Evolutionary conservation across 2,329 filamentous ascomycete species (phyloP), one percentile per base, ranked within the genome.

Genomic region (Fusarium proliferatum): DNA sequence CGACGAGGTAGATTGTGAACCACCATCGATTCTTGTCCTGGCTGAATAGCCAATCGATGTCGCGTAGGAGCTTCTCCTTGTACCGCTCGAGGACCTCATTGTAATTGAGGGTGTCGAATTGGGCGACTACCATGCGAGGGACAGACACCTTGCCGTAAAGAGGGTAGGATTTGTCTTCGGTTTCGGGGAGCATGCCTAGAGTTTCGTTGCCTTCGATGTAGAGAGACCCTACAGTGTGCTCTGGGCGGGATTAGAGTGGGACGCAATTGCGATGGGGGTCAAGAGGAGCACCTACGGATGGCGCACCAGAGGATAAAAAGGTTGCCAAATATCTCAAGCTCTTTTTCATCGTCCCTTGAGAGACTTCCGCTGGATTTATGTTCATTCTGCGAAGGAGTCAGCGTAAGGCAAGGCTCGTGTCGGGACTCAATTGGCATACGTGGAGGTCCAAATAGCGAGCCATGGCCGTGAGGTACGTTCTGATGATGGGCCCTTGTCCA

Each of bases 251-350:
- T 64, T 34, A 59, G 39, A 42, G 33, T 23, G 21, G 42, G 21
- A 30, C 9, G 10, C 19, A 36, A 17, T 15, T 17, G 17, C 43
- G 8, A 12, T 1, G 8, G 36, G 19, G 19, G n/a, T 17, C 34
- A 28, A 16, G 28, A 6, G 33, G 48, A 42, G 38, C 16, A 81
- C 86, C 76, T 74, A 88, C 87, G 80, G 16, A 83, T 83, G 6
- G 84, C 84, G 71, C 87, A 85, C 84, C 85, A 86, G 2, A 88
- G 72, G 10, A 78, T 75, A 28, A 88, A 84, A 7, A 86, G 79
- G 15, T 82, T 81, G 2, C 69, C 64, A n/a, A 88, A 63, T 8
- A 88, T 81, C 2, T 72, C 61, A 34, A 80, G 78, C 41, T 85
- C 81, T 19, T 75, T 67, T 26, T 75, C 67, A 4, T 74, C 69